These are phyloP conservation scores for Solanum neorickii DNA, from an alignment of 257 asterid species.

Conservation along the genomic window DNA sequence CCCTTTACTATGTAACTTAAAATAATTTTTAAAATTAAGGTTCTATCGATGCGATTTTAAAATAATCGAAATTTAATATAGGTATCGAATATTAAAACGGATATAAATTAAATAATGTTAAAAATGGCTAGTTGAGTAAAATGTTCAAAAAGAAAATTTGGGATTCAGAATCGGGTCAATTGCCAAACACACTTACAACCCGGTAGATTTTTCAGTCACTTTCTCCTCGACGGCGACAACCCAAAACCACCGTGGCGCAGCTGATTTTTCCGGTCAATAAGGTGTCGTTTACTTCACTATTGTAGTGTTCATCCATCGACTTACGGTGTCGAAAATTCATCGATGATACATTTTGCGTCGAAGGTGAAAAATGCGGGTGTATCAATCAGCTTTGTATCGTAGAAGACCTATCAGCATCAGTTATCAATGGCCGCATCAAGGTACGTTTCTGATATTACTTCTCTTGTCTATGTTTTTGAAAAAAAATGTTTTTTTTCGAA, in stretches of 20 bases:
- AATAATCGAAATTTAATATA: too few species aligned
- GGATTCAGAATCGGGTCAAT: background rate
- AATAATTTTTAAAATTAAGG: too few species aligned
- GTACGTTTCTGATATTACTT: conserved; percentile 4
- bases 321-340: background rate
- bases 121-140: background rate
- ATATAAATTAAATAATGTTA: background rate
- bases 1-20: background rate
- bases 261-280: background rate
- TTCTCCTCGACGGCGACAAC: background rate
- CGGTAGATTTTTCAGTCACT: background rate
- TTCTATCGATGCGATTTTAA: background rate
- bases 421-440: conserved; percentile 57
- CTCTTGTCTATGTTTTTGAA: background rate
- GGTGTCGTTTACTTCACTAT: background rate
- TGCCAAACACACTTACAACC: background rate
- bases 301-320: background rate
- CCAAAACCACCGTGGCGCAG: background rate
- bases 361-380: conserved; percentile 24
- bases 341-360: background rate
- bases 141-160: background rate
- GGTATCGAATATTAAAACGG: background rate
- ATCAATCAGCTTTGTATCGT: conserved; percentile 5
- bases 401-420: conserved; percentile 9
- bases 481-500: background rate